A percentile compares a stretch with the other conserved stretches of the same genome.
phyloP scores from a whole-genome alignment of 164 flowering plant species.

The Umbilicus rupestris region DNA sequence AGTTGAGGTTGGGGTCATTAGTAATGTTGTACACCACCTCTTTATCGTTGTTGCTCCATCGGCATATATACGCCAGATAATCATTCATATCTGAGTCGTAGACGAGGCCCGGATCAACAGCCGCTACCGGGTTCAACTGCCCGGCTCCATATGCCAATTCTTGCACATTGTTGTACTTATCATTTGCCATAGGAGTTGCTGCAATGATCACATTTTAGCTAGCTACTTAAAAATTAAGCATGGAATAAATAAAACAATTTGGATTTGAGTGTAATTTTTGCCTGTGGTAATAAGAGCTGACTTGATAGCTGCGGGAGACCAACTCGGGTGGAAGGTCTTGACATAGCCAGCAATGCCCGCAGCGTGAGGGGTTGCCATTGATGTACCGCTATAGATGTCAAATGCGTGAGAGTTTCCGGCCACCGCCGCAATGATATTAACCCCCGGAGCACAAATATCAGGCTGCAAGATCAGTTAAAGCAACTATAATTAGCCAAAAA shows the following conservation, averaged over 20 bases:
- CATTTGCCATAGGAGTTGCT: neutral
- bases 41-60: neutral
- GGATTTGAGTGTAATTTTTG: neutral
- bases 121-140: neutral
- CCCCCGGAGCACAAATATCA: neutral
- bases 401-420: neutral
- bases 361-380: neutral
- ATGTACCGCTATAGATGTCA: neutral
- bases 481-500: too few species aligned
- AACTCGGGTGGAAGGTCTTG: neutral
- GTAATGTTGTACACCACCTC: neutral
- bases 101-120: slow-evolving; percentile 1
- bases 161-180: neutral
- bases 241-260: too few species aligned
- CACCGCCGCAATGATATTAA: neutral
- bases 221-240: neutral
- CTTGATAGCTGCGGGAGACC: neutral
- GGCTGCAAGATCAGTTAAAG: neutral
- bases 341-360: neutral
- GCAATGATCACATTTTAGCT: neutral
- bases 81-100: neutral
- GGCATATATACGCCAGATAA: neutral
- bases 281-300: slow-evolving; percentile 3
- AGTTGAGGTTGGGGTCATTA: neutral
- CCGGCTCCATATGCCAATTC: slow-evolving; percentile 5